These are phyloP conservation scores for Penicillium sp. DNA, from an alignment of 2,329 filamentous ascomycete species.

Conservation along the genomic window DNA sequence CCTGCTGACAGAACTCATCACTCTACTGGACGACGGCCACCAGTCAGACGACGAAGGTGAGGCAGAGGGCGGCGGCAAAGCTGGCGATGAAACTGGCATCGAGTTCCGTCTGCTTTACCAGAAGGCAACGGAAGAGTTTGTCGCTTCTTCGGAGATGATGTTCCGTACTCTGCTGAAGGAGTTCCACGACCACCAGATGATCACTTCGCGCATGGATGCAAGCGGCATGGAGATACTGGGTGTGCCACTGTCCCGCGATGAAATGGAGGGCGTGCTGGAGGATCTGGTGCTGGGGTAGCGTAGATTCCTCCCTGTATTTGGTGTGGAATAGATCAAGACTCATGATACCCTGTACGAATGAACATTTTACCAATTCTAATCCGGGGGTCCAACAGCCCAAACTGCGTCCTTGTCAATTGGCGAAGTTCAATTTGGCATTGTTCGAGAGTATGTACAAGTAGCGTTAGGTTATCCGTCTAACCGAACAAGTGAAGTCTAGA, in stretches of 20 bases:
- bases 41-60: slow-evolving; percentile 53
- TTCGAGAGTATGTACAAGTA: slow-evolving; percentile 15
- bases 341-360: slow-evolving; percentile 37
- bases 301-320: slow-evolving; percentile 2
- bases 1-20: slow-evolving; percentile 79
- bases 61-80: slow-evolving; percentile 32
- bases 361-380: slow-evolving; percentile 14
- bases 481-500: slow-evolving; percentile 22
- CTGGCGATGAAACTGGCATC: slow-evolving; percentile 59
- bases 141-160: slow-evolving; percentile 93
- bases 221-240: slow-evolving; percentile 82
- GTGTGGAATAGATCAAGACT: slow-evolving; percentile 23
- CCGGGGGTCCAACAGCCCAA: neutral
- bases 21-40: slow-evolving; percentile 58
- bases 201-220: slow-evolving; percentile 81
- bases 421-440: neutral
- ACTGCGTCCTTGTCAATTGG: neutral
- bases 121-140: slow-evolving; percentile 94
- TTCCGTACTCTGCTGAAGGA: slow-evolving; percentile 94
- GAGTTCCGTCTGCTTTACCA: slow-evolving; percentile 92
- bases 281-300: slow-evolving; percentile 56
- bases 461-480: neutral
- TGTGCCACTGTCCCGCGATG: slow-evolving; percentile 81
- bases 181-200: slow-evolving; percentile 98
- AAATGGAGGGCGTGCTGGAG: slow-evolving; percentile 84